A percentile compares a stretch with the other conserved stretches of the same genome.
Evolutionary conservation across 768 basidiomycete genomes (phyloP).

Genomic region (Suillus americanus): DNA sequence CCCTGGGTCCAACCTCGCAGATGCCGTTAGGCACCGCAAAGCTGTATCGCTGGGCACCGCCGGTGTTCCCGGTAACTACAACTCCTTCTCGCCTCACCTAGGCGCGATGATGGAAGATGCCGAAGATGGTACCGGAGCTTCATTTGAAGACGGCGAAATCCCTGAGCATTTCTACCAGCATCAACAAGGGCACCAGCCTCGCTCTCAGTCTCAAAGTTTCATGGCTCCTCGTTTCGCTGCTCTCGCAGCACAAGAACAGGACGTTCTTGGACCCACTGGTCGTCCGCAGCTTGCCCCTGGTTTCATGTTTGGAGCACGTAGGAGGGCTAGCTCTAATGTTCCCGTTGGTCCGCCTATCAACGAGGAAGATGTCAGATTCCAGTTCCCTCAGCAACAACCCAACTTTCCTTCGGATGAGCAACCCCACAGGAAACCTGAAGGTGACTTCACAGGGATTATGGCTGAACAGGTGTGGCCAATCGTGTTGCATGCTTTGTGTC

Average conservation of each 20-base stretch:
- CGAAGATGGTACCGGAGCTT: conserved; percentile 54
- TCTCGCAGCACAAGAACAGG: conserved; percentile 66
- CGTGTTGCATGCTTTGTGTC: conserved; percentile 8
- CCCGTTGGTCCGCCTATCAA: conserved; percentile 72
- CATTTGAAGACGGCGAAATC: conserved; percentile 81
- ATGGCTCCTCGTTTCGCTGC: conserved; percentile 88
- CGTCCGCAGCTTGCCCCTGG: conserved; percentile 89
- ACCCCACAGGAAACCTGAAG: conserved; percentile 57
- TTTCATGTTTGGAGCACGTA: conserved; percentile 83
- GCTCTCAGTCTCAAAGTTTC: conserved; percentile 81
- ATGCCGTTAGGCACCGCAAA: conserved; percentile 76
- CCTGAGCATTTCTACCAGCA: conserved; percentile 53
- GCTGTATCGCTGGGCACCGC: conserved; percentile 70
- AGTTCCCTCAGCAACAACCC: conserved; percentile 73
- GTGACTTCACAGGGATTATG: conserved; percentile 87
- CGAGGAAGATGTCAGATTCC: conserved; percentile 80
- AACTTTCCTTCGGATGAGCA: conserved; percentile 34
- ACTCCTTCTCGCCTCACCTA: conserved; percentile 75
- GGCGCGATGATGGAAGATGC: conserved; percentile 83
- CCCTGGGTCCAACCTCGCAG: conserved; percentile 40
- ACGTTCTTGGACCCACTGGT: conserved; percentile 67
- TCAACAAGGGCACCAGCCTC: conserved; percentile 58
- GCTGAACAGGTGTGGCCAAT: conserved; percentile 77
- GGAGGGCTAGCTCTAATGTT: conserved; percentile 48
- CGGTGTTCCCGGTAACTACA: conserved; percentile 58